Conservation (phyloP, 345 rosid species). For the Carallia brachiata region DNA sequence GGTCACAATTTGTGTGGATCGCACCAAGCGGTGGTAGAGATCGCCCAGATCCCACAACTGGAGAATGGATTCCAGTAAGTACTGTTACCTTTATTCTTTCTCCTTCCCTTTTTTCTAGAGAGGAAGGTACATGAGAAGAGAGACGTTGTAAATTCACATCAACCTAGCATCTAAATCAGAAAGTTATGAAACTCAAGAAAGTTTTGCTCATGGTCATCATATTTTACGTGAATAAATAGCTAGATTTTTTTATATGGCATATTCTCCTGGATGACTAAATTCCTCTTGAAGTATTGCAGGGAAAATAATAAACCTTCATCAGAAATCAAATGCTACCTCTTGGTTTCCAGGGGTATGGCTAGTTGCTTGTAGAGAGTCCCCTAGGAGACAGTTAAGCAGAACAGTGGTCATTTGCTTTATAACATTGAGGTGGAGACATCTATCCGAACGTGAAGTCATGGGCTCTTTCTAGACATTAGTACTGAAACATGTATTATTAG, state of each 20-base stretch:
- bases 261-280: background rate
- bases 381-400: background rate
- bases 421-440: background rate
- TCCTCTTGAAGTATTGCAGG: background rate
- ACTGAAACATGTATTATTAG: no score
- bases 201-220: background rate
- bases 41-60: conserved; percentile 80
- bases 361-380: background rate
- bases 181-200: background rate
- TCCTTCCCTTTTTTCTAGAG: background rate
- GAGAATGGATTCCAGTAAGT: conserved; percentile 87
- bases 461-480: no score
- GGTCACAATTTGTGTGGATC: conserved; percentile 84
- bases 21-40: conserved; percentile 99
- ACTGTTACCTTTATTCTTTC: background rate
- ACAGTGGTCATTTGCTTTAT: background rate
- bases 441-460: no score
- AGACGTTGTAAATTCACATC: background rate
- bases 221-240: background rate
- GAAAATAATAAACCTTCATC: background rate
- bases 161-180: background rate
- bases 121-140: background rate
- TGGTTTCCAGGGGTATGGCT: background rate
- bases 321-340: no score
- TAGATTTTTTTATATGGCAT: background rate